A percentile compares a stretch with the other conserved stretches of the same genome.
Evolutionary conservation across 768 basidiomycete genomes (phyloP).

Genomic region (Lactarius quietus): DNA sequence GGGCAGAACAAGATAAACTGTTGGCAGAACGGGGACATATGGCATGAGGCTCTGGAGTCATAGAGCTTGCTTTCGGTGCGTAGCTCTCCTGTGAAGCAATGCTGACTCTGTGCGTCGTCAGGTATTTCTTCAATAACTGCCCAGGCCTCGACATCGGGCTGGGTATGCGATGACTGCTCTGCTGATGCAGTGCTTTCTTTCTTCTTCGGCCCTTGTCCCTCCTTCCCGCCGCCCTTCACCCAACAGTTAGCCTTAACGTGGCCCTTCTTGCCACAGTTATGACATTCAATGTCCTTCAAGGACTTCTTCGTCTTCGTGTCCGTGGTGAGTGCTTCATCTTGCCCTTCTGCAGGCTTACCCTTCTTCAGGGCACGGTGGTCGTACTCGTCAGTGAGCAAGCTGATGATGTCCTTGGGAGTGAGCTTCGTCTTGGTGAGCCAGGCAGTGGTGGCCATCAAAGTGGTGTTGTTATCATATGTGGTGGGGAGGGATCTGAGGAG

Average conservation of each 20-base stretch:
- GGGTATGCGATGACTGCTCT: not conserved
- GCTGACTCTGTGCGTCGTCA: not conserved
- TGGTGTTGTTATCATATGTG: constrained; percentile 35
- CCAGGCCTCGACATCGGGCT: not conserved
- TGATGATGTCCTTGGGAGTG: no score
- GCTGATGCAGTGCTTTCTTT: not conserved
- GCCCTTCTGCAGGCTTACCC: not conserved
- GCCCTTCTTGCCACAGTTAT: constrained; percentile 33
- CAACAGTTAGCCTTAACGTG: constrained; percentile 34
- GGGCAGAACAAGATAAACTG: not conserved
- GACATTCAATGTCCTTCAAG: constrained; percentile 27
- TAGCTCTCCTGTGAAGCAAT: not conserved
- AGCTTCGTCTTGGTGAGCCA: constrained; percentile 25
- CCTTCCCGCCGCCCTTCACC: constrained; percentile 36
- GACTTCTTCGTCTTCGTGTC: not conserved
- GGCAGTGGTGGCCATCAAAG: constrained; percentile 31
- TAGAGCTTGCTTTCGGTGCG: not conserved
- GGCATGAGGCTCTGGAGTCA: not conserved
- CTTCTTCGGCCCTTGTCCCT: constrained; percentile 34
- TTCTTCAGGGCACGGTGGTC: not conserved
- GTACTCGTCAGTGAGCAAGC: no score
- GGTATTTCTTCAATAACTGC: not conserved
- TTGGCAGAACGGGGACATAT: not conserved
- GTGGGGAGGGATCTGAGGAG: constrained; percentile 36
- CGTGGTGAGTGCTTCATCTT: constrained; percentile 6